Percentiles rank a stretch among this genome's conserved stretches.
phyloP scores from a whole-genome alignment of 148 eudicot species.

The Agrostemma githago region DNA sequence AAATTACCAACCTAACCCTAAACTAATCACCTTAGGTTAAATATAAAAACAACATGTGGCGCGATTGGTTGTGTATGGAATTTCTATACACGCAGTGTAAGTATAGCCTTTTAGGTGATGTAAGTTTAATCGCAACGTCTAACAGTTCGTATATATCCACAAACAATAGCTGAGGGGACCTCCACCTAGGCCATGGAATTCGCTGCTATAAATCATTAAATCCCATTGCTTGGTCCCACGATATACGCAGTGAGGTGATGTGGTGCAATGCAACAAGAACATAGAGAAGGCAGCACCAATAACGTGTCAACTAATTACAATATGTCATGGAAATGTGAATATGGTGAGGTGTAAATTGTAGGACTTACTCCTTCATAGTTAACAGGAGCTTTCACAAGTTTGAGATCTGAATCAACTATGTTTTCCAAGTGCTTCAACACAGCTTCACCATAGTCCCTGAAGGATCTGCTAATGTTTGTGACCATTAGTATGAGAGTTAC shows the following conservation, averaged over 20 bases:
- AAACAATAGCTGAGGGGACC: neutral
- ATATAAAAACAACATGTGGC: no score
- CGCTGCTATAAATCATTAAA: neutral
- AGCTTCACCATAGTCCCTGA: slow-evolving; percentile 86
- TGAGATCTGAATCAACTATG: slow-evolving; percentile 52
- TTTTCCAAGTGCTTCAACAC: slow-evolving; percentile 73
- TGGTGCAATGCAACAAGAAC: neutral
- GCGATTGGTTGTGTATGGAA: no score
- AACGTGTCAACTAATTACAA: neutral
- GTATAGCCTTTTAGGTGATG: neutral
- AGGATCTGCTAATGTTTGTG: slow-evolving; percentile 51
- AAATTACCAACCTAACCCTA: no score
- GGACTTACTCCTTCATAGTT: slow-evolving; percentile 95
- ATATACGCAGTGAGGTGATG: neutral
- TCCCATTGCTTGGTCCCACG: neutral
- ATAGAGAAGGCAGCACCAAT: neutral
- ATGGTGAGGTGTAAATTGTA: neutral
- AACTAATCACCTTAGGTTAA: no score
- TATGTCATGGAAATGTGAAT: neutral
- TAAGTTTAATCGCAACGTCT: neutral
- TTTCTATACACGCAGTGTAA: no score
- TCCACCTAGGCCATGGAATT: neutral
- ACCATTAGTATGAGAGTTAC: slow-evolving; percentile 14
- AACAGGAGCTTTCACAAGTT: slow-evolving; percentile 77
- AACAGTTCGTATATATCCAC: neutral